These are phyloP conservation scores for Scedosporium aurantiacum DNA, from an alignment of 2,329 filamentous ascomycete genomes.

Conservation along the genomic window DNA sequence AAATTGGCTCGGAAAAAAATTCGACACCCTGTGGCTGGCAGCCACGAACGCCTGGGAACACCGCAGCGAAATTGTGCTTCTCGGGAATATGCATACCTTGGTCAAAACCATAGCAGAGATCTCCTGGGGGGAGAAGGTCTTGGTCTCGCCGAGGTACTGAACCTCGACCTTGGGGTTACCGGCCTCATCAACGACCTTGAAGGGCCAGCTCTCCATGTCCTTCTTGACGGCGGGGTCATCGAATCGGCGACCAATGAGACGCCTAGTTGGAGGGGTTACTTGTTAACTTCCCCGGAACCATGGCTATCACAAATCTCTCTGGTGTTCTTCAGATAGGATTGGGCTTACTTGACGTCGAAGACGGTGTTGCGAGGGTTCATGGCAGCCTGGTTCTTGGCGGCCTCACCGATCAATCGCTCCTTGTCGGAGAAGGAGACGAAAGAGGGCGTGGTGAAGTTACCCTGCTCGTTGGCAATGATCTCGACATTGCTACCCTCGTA, in stretches of 20 bases:
- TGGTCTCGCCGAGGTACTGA: constrained; percentile 87
- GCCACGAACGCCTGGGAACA: not conserved
- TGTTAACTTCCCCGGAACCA: not conserved
- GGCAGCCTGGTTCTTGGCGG: constrained; percentile 98
- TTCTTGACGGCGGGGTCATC: constrained; percentile 97
- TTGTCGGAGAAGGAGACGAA: constrained; percentile 99
- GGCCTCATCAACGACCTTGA: constrained; percentile 89
- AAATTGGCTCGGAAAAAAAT: not conserved
- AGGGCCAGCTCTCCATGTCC: constrained; percentile 97
- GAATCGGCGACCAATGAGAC: constrained; percentile 91
- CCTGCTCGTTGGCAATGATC: constrained; percentile 99
- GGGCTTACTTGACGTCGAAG: constrained; percentile 94
- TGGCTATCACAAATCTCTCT: not conserved
- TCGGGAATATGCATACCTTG: constrained; percentile 55
- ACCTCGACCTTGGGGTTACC: constrained; percentile 90
- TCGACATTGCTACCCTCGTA: constrained; percentile 99
- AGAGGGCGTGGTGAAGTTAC: constrained; percentile 95
- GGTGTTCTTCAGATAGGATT: not conserved
- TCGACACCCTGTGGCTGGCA: not conserved
- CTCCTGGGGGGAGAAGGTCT: constrained; percentile 96
- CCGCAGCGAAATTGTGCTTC: not conserved
- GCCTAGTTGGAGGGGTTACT: constrained; percentile 42
- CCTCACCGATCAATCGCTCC: constrained; percentile 98
- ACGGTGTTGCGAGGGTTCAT: constrained; percentile 98
- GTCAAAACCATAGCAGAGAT: constrained; percentile 97